A percentile compares a stretch with the other conserved stretches of the same genome.
These are phyloP conservation scores for Dactylellina cionopaga DNA, from an alignment of 2,329 filamentous ascomycete species.

Conservation along the genomic window DNA sequence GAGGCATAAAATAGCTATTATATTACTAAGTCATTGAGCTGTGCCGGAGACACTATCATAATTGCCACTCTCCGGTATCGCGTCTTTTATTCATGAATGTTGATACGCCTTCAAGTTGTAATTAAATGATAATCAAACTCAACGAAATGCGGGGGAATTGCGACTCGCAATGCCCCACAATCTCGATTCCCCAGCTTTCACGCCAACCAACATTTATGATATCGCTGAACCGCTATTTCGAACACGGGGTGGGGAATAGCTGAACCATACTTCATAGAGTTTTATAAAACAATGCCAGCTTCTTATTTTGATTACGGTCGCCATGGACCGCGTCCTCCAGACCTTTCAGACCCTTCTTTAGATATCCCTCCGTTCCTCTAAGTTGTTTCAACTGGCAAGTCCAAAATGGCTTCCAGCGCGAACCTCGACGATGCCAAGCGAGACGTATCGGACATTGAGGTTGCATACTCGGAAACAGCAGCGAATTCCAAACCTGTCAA, in stretches of 20 bases:
- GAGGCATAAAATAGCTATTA: too few relatives aligned
- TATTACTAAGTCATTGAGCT: too few relatives aligned
- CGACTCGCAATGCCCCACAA: slow-evolving; percentile 35
- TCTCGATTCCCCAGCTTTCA: slow-evolving; percentile 6
- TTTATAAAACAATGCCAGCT: slow-evolving; percentile 8
- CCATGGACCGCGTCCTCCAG: slow-evolving; percentile 6
- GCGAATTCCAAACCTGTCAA: not conserved
- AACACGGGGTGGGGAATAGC: not conserved
- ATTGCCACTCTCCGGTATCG: not conserved
- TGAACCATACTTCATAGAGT: not conserved
- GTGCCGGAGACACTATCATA: not conserved
- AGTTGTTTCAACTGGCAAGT: not conserved
- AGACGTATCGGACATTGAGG: slow-evolving; percentile 18
- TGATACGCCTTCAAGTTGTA: not conserved
- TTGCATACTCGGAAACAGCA: slow-evolving; percentile 12
- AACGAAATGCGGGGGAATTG: slow-evolving; percentile 28
- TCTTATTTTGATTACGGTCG: not conserved
- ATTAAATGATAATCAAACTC: not conserved
- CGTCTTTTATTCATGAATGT: not conserved
- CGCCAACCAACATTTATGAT: not conserved
- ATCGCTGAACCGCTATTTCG: slow-evolving; percentile 38
- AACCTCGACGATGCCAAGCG: slow-evolving; percentile 20
- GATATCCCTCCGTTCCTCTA: not conserved
- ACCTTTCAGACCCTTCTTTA: not conserved
- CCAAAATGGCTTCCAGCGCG: not conserved